A percentile compares a stretch with the other conserved stretches of the same genome.
These are phyloP conservation scores for Aaosphaeria pasadenensis DNA, from an alignment of 2,329 filamentous ascomycete species.

Conservation along the genomic window DNA sequence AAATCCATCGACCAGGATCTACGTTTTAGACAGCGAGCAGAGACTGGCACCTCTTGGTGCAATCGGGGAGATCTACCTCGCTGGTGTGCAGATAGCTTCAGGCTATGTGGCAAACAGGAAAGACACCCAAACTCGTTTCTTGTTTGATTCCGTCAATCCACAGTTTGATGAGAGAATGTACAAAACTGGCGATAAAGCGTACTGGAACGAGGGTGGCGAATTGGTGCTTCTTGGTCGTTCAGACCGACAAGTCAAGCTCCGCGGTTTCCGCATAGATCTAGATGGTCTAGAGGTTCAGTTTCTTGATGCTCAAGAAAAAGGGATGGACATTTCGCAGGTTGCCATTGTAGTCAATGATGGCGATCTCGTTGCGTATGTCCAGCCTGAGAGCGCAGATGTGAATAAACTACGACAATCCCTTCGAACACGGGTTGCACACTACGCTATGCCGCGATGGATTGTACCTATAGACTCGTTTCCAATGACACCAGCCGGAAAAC, in stretches of 20 bases:
- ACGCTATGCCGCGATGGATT: no score
- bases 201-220: not conserved
- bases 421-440: no score
- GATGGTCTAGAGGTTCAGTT: not conserved
- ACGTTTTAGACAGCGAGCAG: not conserved
- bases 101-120: not conserved
- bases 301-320: no score
- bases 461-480: no score
- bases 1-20: not conserved
- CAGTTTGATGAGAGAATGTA: not conserved
- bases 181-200: not conserved
- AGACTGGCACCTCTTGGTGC: not conserved
- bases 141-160: not conserved
- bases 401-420: no score
- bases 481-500: no score
- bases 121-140: not conserved
- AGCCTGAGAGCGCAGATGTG: slow-evolving; percentile 8
- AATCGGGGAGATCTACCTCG: not conserved
- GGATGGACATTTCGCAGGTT: slow-evolving; percentile 10
- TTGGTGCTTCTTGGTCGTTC: not conserved
- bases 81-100: not conserved
- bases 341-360: slow-evolving; percentile 22
- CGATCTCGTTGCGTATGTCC: slow-evolving; percentile 25
- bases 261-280: not conserved
- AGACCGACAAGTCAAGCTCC: not conserved